Percentiles rank a stretch among this genome's conserved stretches.
phyloP scores from a whole-genome alignment of 345 rosid genomes.

The Capsella bursapastoris region DNA sequence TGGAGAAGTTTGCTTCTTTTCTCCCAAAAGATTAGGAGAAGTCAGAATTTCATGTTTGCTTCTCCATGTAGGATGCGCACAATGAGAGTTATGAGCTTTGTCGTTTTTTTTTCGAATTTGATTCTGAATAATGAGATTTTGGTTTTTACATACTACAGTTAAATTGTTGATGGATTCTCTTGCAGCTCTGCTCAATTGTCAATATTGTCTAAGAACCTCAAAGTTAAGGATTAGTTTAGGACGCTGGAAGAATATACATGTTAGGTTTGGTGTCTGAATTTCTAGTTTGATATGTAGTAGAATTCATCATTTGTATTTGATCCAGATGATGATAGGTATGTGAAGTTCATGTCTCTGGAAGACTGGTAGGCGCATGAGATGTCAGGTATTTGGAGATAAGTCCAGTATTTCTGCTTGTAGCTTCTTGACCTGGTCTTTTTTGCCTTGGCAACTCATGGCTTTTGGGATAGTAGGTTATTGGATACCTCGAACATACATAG shows the following conservation, averaged over 20 bases:
- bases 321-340: not conserved
- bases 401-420: not conserved
- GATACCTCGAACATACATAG: not conserved
- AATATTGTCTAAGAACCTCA: not conserved
- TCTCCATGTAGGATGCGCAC: not conserved
- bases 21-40: not conserved
- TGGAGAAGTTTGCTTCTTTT: not conserved
- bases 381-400: not conserved
- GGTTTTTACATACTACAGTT: not conserved
- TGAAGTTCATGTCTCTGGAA: not conserved
- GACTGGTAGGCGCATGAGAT: not conserved
- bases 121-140: constrained; percentile 20
- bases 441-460: not conserved
- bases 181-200: not conserved
- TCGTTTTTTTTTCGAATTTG: not conserved
- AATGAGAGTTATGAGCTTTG: constrained; percentile 14
- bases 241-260: not conserved
- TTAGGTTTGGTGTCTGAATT: not conserved
- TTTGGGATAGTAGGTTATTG: not conserved
- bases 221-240: not conserved
- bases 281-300: not conserved
- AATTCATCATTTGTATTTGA: not conserved
- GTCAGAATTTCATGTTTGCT: not conserved
- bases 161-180: not conserved
- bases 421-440: not conserved